Base-by-base conservation (phyloP, 768 basidiomycete species). In the Filobasidium floriforme region DNA sequence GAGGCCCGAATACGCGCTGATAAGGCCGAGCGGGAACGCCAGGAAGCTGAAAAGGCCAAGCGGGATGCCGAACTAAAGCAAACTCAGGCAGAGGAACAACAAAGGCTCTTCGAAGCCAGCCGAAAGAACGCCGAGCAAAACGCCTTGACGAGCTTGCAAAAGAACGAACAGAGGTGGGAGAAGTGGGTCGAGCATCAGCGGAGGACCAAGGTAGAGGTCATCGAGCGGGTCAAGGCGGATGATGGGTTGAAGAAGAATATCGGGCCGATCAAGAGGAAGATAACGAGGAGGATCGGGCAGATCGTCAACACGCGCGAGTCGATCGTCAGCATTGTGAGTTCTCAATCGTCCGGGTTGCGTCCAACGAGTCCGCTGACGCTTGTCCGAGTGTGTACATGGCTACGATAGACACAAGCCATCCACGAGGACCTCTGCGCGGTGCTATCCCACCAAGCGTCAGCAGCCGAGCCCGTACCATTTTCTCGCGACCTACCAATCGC, bases 191-290 rank as follows among this genome's bases (percentile, higher is more conserved):
- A 71, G 19, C 70, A 71, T 62, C 76, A 76, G 70, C 61, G 60
- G 54, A 70, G 63, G 67, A 70, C 74, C 63, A 78, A 78, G 63
- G 59, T 19, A 40, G 67, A 71, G 19, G 69, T 75, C 11, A 72
- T 77, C 37, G 64, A 91, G 85, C 74, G 77, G 61, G 80, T 89
- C 61, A 92, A 92, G 80, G 77, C 79, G 1, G 84, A 85, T 41
- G 80, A 63, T 51, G 67, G 62, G 9, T 41, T 63, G 12, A 72
- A 69, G 60, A 69, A 65, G 66, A 66, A 51, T n/a, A 41, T 74
- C 62, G 70, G 66, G 51, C 43, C 32, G 18, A 67, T 69, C 0
- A 76, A 76, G 75, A 69, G 73, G 64, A 66, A 73, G 62, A 76
- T 76, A 29, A 74, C 71, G 15, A 66, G 75, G 61, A 67, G 73